Conservation (phyloP, 129 eudicot species). For the Deinandra increscens region DNA sequence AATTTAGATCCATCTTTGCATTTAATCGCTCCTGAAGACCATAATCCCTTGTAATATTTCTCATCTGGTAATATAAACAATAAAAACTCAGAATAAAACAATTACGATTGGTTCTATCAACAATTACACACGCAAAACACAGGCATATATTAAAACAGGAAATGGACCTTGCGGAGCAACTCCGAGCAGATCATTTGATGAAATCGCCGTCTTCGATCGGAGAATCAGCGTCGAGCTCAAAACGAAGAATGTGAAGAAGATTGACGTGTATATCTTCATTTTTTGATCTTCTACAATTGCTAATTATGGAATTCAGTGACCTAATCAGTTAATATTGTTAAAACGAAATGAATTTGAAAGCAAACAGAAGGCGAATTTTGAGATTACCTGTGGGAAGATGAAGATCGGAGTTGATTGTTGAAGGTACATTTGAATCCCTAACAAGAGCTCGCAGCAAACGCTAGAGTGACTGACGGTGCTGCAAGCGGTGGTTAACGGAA, state of each 20-base stretch:
- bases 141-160: conserved; percentile 25
- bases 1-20: conserved; percentile 90
- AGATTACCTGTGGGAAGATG: background rate
- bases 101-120: background rate
- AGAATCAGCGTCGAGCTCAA: conserved; percentile 15
- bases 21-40: conserved; percentile 43
- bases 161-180: conserved; percentile 36
- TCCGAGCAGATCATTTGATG: conserved; percentile 28
- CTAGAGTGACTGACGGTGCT: conserved; percentile 13
- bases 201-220: conserved; percentile 22
- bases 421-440: conserved; percentile 18
- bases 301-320: conserved; percentile 10
- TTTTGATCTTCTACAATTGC: conserved; percentile 9
- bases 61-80: conserved; percentile 47
- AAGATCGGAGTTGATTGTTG: background rate
- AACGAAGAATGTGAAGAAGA: conserved; percentile 13
- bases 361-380: background rate
- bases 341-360: conserved; percentile 1
- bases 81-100: background rate
- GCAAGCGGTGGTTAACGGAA: conserved; percentile 23
- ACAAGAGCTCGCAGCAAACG: background rate
- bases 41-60: conserved; percentile 47
- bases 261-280: conserved; percentile 23
- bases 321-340: conserved; percentile 1
- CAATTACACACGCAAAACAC: conserved; percentile 8